phyloP scores from a whole-genome alignment of 106 monocot genomes.

The Ottelia alismoides region DNA sequence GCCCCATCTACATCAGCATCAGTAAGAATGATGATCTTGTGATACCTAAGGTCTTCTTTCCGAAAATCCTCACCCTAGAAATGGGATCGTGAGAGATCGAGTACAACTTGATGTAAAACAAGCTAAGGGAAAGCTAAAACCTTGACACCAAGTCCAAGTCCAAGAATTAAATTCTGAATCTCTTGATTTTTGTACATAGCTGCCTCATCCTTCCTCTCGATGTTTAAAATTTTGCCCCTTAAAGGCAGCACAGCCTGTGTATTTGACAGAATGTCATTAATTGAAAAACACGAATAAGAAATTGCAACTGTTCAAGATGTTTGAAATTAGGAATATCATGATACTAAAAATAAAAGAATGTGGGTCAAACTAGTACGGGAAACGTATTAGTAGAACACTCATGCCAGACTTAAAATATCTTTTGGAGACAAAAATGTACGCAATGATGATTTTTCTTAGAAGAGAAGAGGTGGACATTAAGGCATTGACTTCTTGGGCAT shows the following conservation, averaged over 20 bases:
- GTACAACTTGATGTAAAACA: not conserved
- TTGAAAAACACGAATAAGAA: too few species aligned
- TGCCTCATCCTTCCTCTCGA: conserved; percentile 96
- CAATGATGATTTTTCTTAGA: too few species aligned
- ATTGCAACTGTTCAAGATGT: too few species aligned
- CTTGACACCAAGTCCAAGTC: conserved; percentile 97
- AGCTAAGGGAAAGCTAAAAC: conserved; percentile 11
- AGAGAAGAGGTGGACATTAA: too few species aligned
- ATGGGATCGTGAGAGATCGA: not conserved
- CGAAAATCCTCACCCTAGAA: conserved; percentile 98
- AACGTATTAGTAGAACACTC: too few species aligned
- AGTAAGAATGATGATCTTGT: conserved; percentile 97
- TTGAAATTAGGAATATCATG: too few species aligned
- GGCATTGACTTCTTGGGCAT: too few species aligned
- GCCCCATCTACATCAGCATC: conserved; percentile 99
- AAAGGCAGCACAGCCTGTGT: conserved; percentile 96
- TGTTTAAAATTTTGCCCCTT: conserved; percentile 96
- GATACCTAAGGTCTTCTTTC: conserved; percentile 85
- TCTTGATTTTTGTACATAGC: conserved; percentile 99
- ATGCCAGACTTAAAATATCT: too few species aligned
- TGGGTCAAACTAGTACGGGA: too few species aligned
- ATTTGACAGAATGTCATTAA: too few species aligned
- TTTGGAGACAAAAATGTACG: too few species aligned
- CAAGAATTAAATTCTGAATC: conserved; percentile 97
- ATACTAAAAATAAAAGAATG: too few species aligned